phyloP scores from a whole-genome alignment of 345 rosid genomes.

The Salix caprea region DNA sequence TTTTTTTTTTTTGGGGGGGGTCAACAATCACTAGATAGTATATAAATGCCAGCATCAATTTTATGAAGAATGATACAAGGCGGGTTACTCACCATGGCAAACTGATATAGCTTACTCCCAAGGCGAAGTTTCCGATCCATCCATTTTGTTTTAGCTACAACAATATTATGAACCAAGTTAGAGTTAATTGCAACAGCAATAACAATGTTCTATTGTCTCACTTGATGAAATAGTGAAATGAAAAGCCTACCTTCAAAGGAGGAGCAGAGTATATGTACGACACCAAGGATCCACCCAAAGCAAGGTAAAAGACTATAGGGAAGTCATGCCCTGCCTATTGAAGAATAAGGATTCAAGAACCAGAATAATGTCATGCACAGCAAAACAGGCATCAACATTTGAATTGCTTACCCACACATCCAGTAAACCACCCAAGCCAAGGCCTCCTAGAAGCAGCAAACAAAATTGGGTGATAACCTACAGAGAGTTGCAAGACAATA shows the following conservation, averaged over 20 bases:
- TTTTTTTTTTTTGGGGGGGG: no score
- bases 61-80: neutral
- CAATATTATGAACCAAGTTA: constrained; percentile 13
- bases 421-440: constrained; percentile 70
- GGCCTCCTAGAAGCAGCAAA: constrained; percentile 82
- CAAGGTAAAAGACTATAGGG: constrained; percentile 79
- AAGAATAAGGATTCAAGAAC: constrained; percentile 24
- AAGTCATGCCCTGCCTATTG: constrained; percentile 81
- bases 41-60: neutral
- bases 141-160: constrained; percentile 97
- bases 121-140: constrained; percentile 92
- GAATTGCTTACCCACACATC: constrained; percentile 81
- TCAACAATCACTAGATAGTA: neutral
- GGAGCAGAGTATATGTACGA: constrained; percentile 98
- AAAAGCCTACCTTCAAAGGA: constrained; percentile 68
- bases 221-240: constrained; percentile 12
- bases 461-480: constrained; percentile 91
- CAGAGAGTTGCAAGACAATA: constrained; percentile 14
- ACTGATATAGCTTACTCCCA: constrained; percentile 95
- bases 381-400: constrained; percentile 6
- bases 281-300: constrained; percentile 92
- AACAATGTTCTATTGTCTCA: neutral
- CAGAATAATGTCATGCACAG: neutral
- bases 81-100: constrained; percentile 71
- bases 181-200: neutral